phyloP scores from a whole-genome alignment of 768 basidiomycete species.

The Xerocomus spinulosus region DNA sequence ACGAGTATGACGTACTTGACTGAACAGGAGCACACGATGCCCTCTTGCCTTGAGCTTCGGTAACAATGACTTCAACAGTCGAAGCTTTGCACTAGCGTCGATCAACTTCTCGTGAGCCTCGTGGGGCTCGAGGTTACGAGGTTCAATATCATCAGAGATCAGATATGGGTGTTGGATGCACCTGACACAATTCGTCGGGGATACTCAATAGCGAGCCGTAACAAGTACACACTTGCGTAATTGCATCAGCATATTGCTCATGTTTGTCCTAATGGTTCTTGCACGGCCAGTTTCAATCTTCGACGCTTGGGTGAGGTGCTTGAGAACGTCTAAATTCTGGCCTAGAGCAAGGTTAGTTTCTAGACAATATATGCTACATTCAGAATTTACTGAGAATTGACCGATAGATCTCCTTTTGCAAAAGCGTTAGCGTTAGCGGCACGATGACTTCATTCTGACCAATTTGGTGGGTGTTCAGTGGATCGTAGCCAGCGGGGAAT shows the following conservation, averaged over 20 bases:
- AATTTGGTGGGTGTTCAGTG: slow-evolving; percentile 3
- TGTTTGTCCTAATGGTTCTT: slow-evolving; percentile 44
- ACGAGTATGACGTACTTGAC: slow-evolving; percentile 55
- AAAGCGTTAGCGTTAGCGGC: slow-evolving; percentile 78
- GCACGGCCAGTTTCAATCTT: slow-evolving; percentile 29
- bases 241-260: slow-evolving; percentile 87
- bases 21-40: slow-evolving; percentile 88
- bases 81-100: slow-evolving; percentile 81
- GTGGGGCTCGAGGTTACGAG: slow-evolving; percentile 46
- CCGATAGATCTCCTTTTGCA: slow-evolving; percentile 87
- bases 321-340: slow-evolving; percentile 65
- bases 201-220: not conserved
- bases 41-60: slow-evolving; percentile 82
- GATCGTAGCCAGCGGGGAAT: not conserved
- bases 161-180: slow-evolving; percentile 92
- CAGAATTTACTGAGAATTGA: slow-evolving; percentile 65
- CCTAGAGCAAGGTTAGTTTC: slow-evolving; percentile 38
- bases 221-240: slow-evolving; percentile 62
- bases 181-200: slow-evolving; percentile 36
- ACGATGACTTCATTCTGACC: slow-evolving; percentile 84
- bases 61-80: slow-evolving; percentile 68
- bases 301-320: slow-evolving; percentile 48
- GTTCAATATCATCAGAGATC: slow-evolving; percentile 75
- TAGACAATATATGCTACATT: slow-evolving; percentile 11
- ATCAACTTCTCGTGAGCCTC: slow-evolving; percentile 79